Evolutionary conservation across 1,139 yeast species (phyloP).

Genomic region (Meyerozyma sp.): DNA sequence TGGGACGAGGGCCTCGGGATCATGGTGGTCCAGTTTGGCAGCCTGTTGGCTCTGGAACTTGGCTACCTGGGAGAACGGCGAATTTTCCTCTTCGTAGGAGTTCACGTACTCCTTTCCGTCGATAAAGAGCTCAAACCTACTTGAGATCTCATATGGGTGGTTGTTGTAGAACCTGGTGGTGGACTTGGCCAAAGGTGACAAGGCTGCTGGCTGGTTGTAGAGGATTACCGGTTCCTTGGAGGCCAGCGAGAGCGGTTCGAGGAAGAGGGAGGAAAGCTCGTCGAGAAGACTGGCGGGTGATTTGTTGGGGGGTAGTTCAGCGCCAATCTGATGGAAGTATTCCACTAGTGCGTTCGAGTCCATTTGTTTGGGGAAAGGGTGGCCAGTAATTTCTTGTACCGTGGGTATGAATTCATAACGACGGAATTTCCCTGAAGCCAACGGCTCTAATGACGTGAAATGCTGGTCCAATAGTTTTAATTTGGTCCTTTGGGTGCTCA

Average conservation of each 20-base stretch:
- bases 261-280: slow-evolving; percentile 49
- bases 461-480: slow-evolving; percentile 8
- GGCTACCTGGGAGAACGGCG: slow-evolving; percentile 60
- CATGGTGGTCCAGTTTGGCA: slow-evolving; percentile 43
- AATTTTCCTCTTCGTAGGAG: slow-evolving; percentile 95
- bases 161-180: slow-evolving; percentile 15
- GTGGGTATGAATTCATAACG: slow-evolving; percentile 59
- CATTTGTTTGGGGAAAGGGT: slow-evolving; percentile 33
- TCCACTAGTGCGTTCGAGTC: slow-evolving; percentile 30
- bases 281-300: slow-evolving; percentile 63
- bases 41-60: slow-evolving; percentile 58
- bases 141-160: slow-evolving; percentile 43
- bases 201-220: slow-evolving; percentile 73
- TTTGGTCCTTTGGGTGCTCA: slow-evolving; percentile 2
- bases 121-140: slow-evolving; percentile 80
- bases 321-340: slow-evolving; percentile 27
- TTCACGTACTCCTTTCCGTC: slow-evolving; percentile 79
- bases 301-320: slow-evolving; percentile 33
- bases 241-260: slow-evolving; percentile 56
- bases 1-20: slow-evolving; percentile 62
- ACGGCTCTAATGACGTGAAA: slow-evolving; percentile 13
- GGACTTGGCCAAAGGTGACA: slow-evolving; percentile 88
- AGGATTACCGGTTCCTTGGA: slow-evolving; percentile 57
- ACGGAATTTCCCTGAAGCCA: slow-evolving; percentile 16
- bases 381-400: slow-evolving; percentile 42